Base-by-base conservation (phyloP, 163 green algal species). In the Prototheca wickerhamii region DNA sequence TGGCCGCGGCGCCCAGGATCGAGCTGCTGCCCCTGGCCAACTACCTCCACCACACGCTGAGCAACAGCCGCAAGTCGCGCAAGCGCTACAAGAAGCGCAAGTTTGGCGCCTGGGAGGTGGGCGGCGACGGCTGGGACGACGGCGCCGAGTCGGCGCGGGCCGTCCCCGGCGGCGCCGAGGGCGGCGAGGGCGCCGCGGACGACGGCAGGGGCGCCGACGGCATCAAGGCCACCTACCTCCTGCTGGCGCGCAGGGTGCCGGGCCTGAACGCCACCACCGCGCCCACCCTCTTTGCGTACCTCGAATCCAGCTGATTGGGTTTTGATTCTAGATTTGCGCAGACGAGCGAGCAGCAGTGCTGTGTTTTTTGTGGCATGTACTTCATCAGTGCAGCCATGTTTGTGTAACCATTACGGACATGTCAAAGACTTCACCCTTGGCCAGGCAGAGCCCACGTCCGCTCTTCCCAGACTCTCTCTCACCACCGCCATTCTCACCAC, bases 31-130 rank as follows among this genome's bases (percentile, higher is more conserved):
- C 82, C 64, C 58, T 88, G 31, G 79, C 63, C 46, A 50, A 70
- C 43, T 87, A 90, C 66, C 73, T 90, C 26, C 60, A 68, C 26
- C 59, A 51, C 31, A 84, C 77, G 0, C 67, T 92, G 25, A 70
- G 77, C 40, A 68, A 82, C 67, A 84, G 75, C 60, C 56, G 67
- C n/a, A 64, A 54, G 49, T 60, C 33, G 29, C 49, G 59, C 53
- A 79, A 73, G 67, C 67, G 72, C 2, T 75, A 53, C 34, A 79
- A 76, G 52, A 68, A 73, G 67, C 59, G 72, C 33, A 63, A 68
- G 60, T 53, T 73, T 25, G 64, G 51, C 31, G 60, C 50, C 18
- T 33, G 32, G 33, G 32, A 50, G 26, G 15, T 3, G 33, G 52
- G 52, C 34, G 20, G 43, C 30, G 60, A 33, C 33, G 56, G 50